Conservation (phyloP, 2,329 filamentous ascomycete genomes). For the Pyrenochaeta sp. region DNA sequence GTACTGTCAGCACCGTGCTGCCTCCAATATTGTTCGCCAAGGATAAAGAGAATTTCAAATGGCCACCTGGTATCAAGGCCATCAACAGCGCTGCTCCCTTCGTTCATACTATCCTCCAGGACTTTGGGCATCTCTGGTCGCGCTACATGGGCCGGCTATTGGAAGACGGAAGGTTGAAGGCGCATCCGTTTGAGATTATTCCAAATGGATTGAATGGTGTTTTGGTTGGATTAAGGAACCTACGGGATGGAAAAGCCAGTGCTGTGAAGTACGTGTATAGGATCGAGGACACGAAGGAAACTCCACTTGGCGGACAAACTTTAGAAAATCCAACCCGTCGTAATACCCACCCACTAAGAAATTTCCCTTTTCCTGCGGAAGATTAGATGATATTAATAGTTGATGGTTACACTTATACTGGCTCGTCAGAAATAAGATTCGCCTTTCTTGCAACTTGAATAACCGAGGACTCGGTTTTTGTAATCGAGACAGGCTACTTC, state of each 20-base stretch:
- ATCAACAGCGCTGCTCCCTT: constrained; percentile 3
- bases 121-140: constrained; percentile 56
- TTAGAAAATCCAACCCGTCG: too few species aligned
- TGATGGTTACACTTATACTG: too few species aligned
- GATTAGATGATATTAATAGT: too few species aligned
- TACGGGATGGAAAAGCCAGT: constrained; percentile 66
- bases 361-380: too few species aligned
- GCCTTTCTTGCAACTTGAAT: too few species aligned
- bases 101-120: constrained; percentile 15
- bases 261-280: constrained; percentile 69
- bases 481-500: too few species aligned
- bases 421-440: too few species aligned
- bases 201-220: constrained; percentile 63
- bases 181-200: constrained; percentile 60
- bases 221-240: constrained; percentile 59
- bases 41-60: constrained; percentile 40
- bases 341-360: too few species aligned
- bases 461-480: too few species aligned
- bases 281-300: constrained; percentile 56
- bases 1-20: constrained; percentile 51
- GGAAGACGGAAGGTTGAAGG: constrained; percentile 57
- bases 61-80: constrained; percentile 40
- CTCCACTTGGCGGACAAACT: too few species aligned
- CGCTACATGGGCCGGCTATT: constrained; percentile 54
- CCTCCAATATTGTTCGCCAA: constrained; percentile 34